Conservation (phyloP, 1,139 yeast genomes). For the Arxiozyma slooffiae region DNA sequence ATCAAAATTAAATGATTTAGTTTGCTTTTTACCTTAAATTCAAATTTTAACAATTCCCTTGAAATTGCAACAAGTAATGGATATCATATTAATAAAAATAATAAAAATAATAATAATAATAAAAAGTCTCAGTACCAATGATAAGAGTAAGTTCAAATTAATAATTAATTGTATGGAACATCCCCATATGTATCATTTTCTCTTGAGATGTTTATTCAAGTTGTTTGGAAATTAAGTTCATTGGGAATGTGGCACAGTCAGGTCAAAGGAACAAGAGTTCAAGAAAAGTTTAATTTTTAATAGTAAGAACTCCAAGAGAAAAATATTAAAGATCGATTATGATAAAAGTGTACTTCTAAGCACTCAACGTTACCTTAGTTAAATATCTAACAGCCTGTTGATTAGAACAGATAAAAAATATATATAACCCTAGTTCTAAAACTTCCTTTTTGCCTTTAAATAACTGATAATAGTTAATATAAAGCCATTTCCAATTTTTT, state of each 20-base stretch:
- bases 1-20: constrained; percentile 13
- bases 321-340: constrained; percentile 15
- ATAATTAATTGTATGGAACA: constrained; percentile 8
- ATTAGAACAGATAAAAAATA: no score
- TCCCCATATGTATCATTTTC: constrained; percentile 15
- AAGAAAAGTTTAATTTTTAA: constrained; percentile 15
- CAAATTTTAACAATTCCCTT: no score
- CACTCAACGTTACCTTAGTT: no score
- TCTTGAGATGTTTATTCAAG: constrained; percentile 21
- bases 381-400: no score
- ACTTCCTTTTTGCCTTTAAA: no score
- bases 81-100: no score
- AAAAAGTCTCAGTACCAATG: no score
- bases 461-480: no score
- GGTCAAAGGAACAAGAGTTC: constrained; percentile 3
- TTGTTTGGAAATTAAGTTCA: constrained; percentile 9
- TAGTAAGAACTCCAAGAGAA: constrained; percentile 13
- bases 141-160: constrained; percentile 1
- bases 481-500: no score
- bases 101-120: neutral
- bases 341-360: constrained; percentile 16
- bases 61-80: no score
- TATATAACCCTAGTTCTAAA: no score
- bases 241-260: neutral
- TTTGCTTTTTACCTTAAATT: no score